phyloP scores from a whole-genome alignment of 2,329 filamentous ascomycete species.

The Myriangium duriaei region DNA sequence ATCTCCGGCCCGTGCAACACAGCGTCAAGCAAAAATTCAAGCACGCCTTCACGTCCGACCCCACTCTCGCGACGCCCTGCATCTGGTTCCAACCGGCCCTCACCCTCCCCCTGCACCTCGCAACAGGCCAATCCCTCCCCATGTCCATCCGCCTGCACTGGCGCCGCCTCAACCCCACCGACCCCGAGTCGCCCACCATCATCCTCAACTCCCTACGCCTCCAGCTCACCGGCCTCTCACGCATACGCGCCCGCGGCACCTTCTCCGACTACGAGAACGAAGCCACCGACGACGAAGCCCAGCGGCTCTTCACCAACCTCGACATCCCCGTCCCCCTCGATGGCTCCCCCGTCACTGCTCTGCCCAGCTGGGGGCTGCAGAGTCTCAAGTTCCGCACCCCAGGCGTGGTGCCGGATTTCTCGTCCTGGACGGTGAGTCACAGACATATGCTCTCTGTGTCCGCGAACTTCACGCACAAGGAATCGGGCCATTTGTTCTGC shows the following conservation, averaged over 20 bases:
- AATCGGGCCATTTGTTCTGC: slow-evolving; percentile 4
- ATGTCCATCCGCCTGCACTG: background rate
- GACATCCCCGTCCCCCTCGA: background rate
- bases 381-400: slow-evolving; percentile 2
- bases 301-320: background rate
- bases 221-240: background rate
- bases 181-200: slow-evolving; percentile 3
- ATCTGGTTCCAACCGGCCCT: slow-evolving; percentile 1
- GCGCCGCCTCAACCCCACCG: background rate
- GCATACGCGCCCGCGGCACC: slow-evolving; percentile 2
- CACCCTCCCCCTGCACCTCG: background rate
- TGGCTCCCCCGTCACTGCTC: background rate
- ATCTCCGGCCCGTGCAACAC: background rate
- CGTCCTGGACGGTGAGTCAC: slow-evolving; percentile 6
- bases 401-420: slow-evolving; percentile 1
- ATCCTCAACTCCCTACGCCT: background rate
- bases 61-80: slow-evolving; percentile 1
- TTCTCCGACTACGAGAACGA: slow-evolving; percentile 4
- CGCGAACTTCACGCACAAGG: slow-evolving; percentile 2
- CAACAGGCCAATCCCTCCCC: slow-evolving; percentile 1
- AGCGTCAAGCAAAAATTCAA: slow-evolving; percentile 6
- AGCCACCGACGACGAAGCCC: background rate
- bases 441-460: slow-evolving; percentile 1
- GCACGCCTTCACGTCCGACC: slow-evolving; percentile 8
- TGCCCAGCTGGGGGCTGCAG: slow-evolving; percentile 3